A percentile compares a stretch with the other conserved stretches of the same genome.
Conservation (phyloP, 768 basidiomycete genomes). For the Sporobolomyces phaffii region DNA sequence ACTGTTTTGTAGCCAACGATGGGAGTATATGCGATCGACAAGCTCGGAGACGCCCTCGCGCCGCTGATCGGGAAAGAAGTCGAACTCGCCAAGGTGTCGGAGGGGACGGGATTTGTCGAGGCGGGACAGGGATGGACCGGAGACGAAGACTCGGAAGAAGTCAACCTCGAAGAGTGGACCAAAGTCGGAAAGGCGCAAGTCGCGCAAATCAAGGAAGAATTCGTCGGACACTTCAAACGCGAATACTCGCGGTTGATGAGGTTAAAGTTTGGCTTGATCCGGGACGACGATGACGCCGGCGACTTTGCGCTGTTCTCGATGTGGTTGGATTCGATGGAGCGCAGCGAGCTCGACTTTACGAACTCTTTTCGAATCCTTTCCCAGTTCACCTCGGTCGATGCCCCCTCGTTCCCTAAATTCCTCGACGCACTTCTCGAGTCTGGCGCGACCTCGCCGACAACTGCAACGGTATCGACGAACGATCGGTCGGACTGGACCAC, state of each 20-base stretch:
- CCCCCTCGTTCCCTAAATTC: slow-evolving; percentile 30
- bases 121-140: slow-evolving; percentile 61
- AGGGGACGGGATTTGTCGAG: slow-evolving; percentile 47
- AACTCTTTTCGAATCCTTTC: slow-evolving; percentile 70
- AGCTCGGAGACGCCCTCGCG: slow-evolving; percentile 58
- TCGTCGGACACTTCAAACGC: slow-evolving; percentile 56
- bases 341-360: slow-evolving; percentile 77
- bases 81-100: slow-evolving; percentile 50
- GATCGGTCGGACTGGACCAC: slow-evolving; percentile 27
- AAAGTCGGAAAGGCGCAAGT: slow-evolving; percentile 55
- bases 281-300: slow-evolving; percentile 50
- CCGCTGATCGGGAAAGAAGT: slow-evolving; percentile 81
- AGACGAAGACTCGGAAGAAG: slow-evolving; percentile 51
- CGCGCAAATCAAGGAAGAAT: slow-evolving; percentile 59
- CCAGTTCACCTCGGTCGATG: slow-evolving; percentile 55
- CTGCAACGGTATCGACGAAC: background rate
- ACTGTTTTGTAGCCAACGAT: slow-evolving; percentile 46
- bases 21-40: slow-evolving; percentile 65
- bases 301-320: slow-evolving; percentile 66
- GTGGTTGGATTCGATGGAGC: slow-evolving; percentile 67
- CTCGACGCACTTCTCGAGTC: slow-evolving; percentile 36
- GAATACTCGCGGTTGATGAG: slow-evolving; percentile 65
- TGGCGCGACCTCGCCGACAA: slow-evolving; percentile 3
- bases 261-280: slow-evolving; percentile 64
- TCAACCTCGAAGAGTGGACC: slow-evolving; percentile 56